phyloP scores from a whole-genome alignment of 805 yeast species.

The Kluyveromyces siamensis region DNA sequence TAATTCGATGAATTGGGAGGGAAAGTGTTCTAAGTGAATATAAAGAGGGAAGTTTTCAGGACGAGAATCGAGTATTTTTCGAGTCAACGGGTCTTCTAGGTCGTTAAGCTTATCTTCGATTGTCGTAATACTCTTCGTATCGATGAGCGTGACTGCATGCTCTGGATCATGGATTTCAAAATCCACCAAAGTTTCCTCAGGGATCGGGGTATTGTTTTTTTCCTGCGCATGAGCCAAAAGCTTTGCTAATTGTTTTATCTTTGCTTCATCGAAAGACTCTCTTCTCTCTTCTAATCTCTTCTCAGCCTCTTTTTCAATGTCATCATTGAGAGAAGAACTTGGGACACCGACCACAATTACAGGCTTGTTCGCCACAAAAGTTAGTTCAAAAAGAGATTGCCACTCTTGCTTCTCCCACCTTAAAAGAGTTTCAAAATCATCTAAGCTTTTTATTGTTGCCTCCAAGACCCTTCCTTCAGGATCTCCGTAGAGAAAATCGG shows the following conservation, averaged over 20 bases:
- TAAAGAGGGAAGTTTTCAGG: slow-evolving; percentile 54
- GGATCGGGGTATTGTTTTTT: slow-evolving; percentile 69
- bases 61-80: slow-evolving; percentile 19
- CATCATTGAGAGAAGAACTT: slow-evolving; percentile 43
- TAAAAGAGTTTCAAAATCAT: slow-evolving; percentile 44
- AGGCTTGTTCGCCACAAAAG: slow-evolving; percentile 52
- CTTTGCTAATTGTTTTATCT: slow-evolving; percentile 43
- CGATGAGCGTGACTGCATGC: slow-evolving; percentile 56
- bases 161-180: slow-evolving; percentile 72
- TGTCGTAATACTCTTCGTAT: slow-evolving; percentile 55
- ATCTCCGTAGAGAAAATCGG: slow-evolving; percentile 74
- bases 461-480: slow-evolving; percentile 48
- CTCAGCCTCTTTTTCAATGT: slow-evolving; percentile 42
- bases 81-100: slow-evolving; percentile 24
- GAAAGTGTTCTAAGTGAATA: slow-evolving; percentile 69
- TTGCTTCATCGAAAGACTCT: slow-evolving; percentile 45
- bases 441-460: slow-evolving; percentile 43
- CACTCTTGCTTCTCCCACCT: slow-evolving; percentile 63
- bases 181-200: slow-evolving; percentile 48
- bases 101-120: slow-evolving; percentile 37
- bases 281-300: slow-evolving; percentile 41
- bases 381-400: slow-evolving; percentile 43
- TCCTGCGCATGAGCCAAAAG: slow-evolving; percentile 53
- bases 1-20: slow-evolving; percentile 70
- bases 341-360: slow-evolving; percentile 69